phyloP scores from a whole-genome alignment of 345 rosid species.

The Salix koriyanagi region DNA sequence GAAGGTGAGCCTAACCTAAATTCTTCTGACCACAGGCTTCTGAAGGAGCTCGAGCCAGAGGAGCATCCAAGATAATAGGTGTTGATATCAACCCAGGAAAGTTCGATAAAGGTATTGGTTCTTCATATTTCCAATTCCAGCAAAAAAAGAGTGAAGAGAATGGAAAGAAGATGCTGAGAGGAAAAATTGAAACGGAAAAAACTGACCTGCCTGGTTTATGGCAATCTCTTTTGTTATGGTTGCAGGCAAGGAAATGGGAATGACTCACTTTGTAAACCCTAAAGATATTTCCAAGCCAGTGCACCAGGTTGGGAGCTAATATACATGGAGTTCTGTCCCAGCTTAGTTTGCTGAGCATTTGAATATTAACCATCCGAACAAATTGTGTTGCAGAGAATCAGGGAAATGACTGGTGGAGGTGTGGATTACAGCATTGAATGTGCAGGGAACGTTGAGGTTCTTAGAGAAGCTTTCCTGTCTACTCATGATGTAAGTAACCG shows the following conservation, averaged over 20 bases:
- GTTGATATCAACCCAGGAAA: slow-evolving; percentile 51
- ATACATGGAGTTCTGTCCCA: not conserved
- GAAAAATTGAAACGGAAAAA: not conserved
- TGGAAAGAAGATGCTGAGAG: not conserved
- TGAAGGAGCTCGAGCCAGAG: slow-evolving; percentile 59
- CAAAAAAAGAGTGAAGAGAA: not conserved
- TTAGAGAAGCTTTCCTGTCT: slow-evolving; percentile 66
- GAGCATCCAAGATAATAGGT: slow-evolving; percentile 61
- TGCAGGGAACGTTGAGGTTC: slow-evolving; percentile 43
- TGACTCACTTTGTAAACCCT: slow-evolving; percentile 37
- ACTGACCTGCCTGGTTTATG: not conserved
- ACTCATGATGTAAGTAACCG: slow-evolving; percentile 29
- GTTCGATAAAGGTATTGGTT: slow-evolving; percentile 40
- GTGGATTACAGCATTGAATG: slow-evolving; percentile 70
- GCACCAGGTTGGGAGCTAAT: slow-evolving; percentile 24
- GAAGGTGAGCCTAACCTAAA: too few species aligned
- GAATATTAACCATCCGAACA: not conserved
- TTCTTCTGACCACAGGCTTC: slow-evolving; percentile 33
- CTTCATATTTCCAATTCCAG: not conserved
- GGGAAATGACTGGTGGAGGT: slow-evolving; percentile 50
- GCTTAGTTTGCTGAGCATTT: not conserved
- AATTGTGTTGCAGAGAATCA: slow-evolving; percentile 36
- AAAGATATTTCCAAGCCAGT: slow-evolving; percentile 23
- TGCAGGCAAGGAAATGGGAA: slow-evolving; percentile 35
- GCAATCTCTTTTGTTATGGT: not conserved